Evolutionary conservation across 441 rosid genomes (phyloP).

Genomic region (Capsella rubella): DNA sequence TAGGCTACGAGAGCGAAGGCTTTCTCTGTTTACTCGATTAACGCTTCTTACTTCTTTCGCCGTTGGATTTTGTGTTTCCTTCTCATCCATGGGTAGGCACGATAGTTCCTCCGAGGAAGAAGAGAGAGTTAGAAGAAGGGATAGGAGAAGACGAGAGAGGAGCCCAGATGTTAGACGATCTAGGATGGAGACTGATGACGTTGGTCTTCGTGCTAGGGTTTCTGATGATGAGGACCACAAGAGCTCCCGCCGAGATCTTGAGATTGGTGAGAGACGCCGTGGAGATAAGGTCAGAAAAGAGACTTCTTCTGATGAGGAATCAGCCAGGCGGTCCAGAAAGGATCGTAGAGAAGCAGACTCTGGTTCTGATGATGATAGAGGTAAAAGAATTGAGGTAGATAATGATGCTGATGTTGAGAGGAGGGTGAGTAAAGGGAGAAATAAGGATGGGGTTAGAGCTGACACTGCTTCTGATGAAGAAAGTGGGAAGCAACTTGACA

Average conservation of each 20-base stretch:
- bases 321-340: constrained; percentile 39
- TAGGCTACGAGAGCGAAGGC: not conserved
- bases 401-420: constrained; percentile 26
- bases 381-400: not conserved
- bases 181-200: constrained; percentile 17
- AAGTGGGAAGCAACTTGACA: constrained; percentile 2
- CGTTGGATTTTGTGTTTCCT: constrained; percentile 1
- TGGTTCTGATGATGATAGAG: constrained; percentile 35
- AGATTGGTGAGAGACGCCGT: constrained; percentile 35
- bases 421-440: constrained; percentile 21
- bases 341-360: constrained; percentile 21
- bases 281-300: constrained; percentile 25
- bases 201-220: constrained; percentile 37
- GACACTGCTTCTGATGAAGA: constrained; percentile 38
- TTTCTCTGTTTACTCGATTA: not conserved
- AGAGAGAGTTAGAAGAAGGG: constrained; percentile 38
- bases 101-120: constrained; percentile 45
- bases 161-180: constrained; percentile 32
- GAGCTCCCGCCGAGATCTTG: constrained; percentile 39
- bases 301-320: constrained; percentile 49
- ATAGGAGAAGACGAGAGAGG: constrained; percentile 36
- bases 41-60: not conserved
- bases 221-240: constrained; percentile 34
- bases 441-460: constrained; percentile 29
- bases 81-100: constrained; percentile 40